Evolutionary conservation across 2,329 filamentous ascomycete species (phyloP).

Genomic region (Fusarium tricinctum): DNA sequence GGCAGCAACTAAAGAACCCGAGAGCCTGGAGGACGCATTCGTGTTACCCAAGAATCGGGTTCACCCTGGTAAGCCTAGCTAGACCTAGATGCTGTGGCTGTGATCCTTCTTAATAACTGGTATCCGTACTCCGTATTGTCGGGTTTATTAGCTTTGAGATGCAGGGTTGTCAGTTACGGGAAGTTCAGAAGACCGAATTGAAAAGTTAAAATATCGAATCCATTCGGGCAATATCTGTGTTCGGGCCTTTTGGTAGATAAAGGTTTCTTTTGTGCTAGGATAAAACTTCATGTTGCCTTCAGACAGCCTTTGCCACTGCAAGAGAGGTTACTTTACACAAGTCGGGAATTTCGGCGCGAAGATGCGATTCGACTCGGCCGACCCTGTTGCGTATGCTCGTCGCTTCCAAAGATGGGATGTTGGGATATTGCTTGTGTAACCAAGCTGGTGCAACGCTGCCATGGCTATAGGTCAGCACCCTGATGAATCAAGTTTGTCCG

Average conservation of each 20-base stretch:
- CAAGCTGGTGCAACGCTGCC: conserved; percentile 8
- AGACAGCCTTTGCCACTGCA: conserved; percentile 1
- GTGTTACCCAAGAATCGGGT: conserved; percentile 21
- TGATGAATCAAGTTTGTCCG: conserved; percentile 1
- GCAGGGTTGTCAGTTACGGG: conserved; percentile 9
- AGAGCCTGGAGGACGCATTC: conserved; percentile 1
- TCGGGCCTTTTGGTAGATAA: background rate
- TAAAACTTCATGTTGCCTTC: background rate
- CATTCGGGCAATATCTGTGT: background rate
- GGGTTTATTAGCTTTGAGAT: background rate
- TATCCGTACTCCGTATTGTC: background rate
- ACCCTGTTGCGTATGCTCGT: conserved; percentile 8
- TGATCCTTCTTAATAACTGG: conserved; percentile 21
- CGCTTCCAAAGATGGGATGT: conserved; percentile 4
- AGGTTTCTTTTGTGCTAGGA: background rate
- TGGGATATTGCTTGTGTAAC: conserved; percentile 14
- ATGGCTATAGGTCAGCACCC: conserved; percentile 12
- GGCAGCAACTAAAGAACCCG: conserved; percentile 14
- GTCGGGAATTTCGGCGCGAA: conserved; percentile 13
- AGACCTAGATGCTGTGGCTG: conserved; percentile 8
- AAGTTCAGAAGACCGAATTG: background rate
- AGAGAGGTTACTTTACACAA: background rate
- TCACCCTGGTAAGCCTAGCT: conserved; percentile 7
- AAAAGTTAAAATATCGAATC: background rate
- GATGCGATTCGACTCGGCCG: conserved; percentile 15